These are phyloP conservation scores for Pseudonitzschia delicatissima DNA, from an alignment of 108 stramenopile genomes.

Conservation along the genomic window DNA sequence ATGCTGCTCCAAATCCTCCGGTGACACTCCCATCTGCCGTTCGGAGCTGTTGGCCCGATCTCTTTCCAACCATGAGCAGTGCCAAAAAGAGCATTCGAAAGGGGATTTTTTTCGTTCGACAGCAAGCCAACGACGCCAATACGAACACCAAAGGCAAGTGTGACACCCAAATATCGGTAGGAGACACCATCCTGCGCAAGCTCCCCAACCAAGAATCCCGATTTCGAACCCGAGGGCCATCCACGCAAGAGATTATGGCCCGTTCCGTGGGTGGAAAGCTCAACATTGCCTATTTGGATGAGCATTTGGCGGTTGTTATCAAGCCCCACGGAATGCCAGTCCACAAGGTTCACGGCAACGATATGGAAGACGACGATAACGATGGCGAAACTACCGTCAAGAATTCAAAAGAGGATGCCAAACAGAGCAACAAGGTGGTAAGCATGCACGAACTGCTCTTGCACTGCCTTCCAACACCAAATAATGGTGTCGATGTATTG, in stretches of 20 bases:
- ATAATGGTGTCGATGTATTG: background rate
- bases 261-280: conserved; percentile 1
- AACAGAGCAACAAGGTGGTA: background rate
- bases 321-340: conserved; percentile 6
- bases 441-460: conserved; percentile 1
- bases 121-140: background rate
- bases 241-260: background rate
- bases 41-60: background rate
- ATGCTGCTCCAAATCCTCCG: too few relatives aligned
- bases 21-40: background rate
- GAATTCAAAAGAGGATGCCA: background rate
- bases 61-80: conserved; percentile 2
- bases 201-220: background rate
- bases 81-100: conserved; percentile 1
- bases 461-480: background rate
- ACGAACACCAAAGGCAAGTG: background rate
- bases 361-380: background rate
- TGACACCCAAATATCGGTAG: background rate
- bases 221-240: background rate
- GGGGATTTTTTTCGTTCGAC: background rate
- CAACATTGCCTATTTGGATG: background rate
- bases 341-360: background rate
- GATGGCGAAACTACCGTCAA: background rate
- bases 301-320: background rate
- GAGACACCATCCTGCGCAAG: background rate